phyloP scores from a whole-genome alignment of 495 filamentous ascomycete genomes.

The Neurospora sublineolata region DNA sequence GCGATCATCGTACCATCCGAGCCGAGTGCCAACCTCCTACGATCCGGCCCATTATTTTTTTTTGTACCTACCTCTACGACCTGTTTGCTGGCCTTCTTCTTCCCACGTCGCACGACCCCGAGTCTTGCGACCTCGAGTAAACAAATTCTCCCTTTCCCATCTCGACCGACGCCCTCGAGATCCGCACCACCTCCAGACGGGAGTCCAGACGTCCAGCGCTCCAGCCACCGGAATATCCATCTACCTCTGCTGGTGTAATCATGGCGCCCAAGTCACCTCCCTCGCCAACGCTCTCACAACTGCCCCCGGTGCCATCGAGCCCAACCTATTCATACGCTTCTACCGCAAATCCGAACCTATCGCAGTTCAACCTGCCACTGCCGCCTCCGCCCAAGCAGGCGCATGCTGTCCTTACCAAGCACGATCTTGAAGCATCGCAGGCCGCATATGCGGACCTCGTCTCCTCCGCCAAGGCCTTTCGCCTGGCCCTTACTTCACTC shows the following conservation, averaged over 20 bases:
- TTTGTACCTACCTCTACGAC: background rate
- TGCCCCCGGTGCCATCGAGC: constrained; percentile 43
- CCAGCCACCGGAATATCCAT: background rate
- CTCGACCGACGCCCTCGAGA: background rate
- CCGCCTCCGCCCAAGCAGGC: constrained; percentile 44
- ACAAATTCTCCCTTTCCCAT: background rate
- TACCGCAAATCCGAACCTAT: constrained; percentile 42
- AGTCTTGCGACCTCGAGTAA: background rate
- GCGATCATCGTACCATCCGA: background rate
- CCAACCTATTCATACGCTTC: constrained; percentile 51
- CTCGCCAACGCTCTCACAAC: constrained; percentile 35
- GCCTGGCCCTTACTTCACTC: constrained; percentile 43
- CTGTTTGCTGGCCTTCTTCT: background rate
- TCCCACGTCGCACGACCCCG: background rate
- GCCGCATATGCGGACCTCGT: constrained; percentile 49
- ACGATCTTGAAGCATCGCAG: constrained; percentile 49
- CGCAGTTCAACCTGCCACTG: constrained; percentile 44
- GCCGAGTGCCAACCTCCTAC: constrained; percentile 3
- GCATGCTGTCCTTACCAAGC: constrained; percentile 46
- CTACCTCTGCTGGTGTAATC: background rate
- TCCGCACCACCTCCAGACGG: background rate
- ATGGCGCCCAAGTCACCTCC: constrained; percentile 23
- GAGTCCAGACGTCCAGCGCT: background rate
- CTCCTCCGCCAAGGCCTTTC: constrained; percentile 47
- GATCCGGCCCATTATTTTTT: background rate